These are phyloP conservation scores for Suillus occidentalis DNA, from an alignment of 768 basidiomycete species.

Conservation along the genomic window DNA sequence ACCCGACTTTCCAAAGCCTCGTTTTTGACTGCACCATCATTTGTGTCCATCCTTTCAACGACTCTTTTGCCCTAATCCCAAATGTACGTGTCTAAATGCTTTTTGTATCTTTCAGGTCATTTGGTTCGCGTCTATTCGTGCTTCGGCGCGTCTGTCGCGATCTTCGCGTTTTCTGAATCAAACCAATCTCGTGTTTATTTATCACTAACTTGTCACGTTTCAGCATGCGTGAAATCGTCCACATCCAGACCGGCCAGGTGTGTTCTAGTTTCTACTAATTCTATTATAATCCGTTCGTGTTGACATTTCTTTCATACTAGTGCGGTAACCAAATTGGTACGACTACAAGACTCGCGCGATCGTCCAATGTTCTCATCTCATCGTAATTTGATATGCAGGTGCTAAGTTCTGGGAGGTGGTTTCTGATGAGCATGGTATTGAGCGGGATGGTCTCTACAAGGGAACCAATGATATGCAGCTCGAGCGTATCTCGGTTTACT, in stretches of 20 bases:
- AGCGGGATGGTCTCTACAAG: slow-evolving; percentile 89
- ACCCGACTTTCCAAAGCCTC: slow-evolving; percentile 31
- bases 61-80: slow-evolving; percentile 20
- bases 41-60: slow-evolving; percentile 34
- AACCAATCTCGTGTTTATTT: slow-evolving; percentile 19
- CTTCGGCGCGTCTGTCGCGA: slow-evolving; percentile 29
- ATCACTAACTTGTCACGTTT: slow-evolving; percentile 27
- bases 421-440: slow-evolving; percentile 97
- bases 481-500: slow-evolving; percentile 97
- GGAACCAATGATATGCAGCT: slow-evolving; percentile 94
- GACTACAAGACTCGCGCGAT: slow-evolving; percentile 29
- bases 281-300: slow-evolving; percentile 23
- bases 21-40: slow-evolving; percentile 37
- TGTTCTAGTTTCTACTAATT: slow-evolving; percentile 20
- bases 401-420: slow-evolving; percentile 98
- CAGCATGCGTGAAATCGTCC: slow-evolving; percentile 99
- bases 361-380: slow-evolving; percentile 16
- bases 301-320: slow-evolving; percentile 40
- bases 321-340: slow-evolving; percentile 99
- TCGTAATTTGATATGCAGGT: slow-evolving; percentile 46
- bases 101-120: slow-evolving; percentile 1
- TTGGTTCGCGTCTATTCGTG: slow-evolving; percentile 16
- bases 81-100: slow-evolving; percentile 33
- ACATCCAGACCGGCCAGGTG: slow-evolving; percentile 98
- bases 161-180: slow-evolving; percentile 18